Conservation (phyloP, 805 yeast genomes). For the Candida patagonica region DNA sequence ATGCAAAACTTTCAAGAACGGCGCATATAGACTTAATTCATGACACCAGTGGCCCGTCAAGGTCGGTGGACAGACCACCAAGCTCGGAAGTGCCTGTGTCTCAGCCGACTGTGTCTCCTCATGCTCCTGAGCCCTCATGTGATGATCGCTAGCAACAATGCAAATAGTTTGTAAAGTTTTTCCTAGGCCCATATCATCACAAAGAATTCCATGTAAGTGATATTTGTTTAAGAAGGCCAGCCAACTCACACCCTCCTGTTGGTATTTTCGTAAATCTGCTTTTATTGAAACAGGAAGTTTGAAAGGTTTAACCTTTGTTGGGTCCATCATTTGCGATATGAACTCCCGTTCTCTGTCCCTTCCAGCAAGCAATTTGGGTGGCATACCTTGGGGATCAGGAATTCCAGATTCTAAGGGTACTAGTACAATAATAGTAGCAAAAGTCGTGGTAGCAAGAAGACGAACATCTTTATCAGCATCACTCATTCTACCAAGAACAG, state of each 20-base stretch:
- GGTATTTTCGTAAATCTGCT: slow-evolving; percentile 89
- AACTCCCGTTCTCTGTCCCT: slow-evolving; percentile 92
- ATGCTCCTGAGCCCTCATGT: slow-evolving; percentile 66
- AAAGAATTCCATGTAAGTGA: slow-evolving; percentile 90
- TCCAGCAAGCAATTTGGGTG: slow-evolving; percentile 70
- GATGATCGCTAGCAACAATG: slow-evolving; percentile 93
- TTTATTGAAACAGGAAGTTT: slow-evolving; percentile 83
- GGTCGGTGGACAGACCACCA: slow-evolving; percentile 93
- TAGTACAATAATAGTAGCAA: slow-evolving; percentile 88
- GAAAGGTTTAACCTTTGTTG: slow-evolving; percentile 78
- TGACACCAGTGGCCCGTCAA: slow-evolving; percentile 99
- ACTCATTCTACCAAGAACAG: slow-evolving; percentile 96
- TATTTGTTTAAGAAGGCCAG: slow-evolving; percentile 88
- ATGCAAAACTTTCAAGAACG: slow-evolving; percentile 70
- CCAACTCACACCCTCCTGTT: slow-evolving; percentile 99
- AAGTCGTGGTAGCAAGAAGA: slow-evolving; percentile 84
- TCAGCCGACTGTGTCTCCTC: slow-evolving; percentile 52
- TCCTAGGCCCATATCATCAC: slow-evolving; percentile 99
- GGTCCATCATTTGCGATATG: slow-evolving; percentile 96
- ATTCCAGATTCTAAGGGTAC: slow-evolving; percentile 98
- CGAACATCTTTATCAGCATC: slow-evolving; percentile 87
- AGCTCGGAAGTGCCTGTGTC: slow-evolving; percentile 66
- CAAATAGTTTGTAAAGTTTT: slow-evolving; percentile 96
- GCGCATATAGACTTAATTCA: slow-evolving; percentile 83
- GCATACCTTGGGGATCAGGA: slow-evolving; percentile 89